Evolutionary conservation across 371 early-diverging fungal genomes (phyloP).

Genomic region (Paraphysoderma sedebokerense): DNA sequence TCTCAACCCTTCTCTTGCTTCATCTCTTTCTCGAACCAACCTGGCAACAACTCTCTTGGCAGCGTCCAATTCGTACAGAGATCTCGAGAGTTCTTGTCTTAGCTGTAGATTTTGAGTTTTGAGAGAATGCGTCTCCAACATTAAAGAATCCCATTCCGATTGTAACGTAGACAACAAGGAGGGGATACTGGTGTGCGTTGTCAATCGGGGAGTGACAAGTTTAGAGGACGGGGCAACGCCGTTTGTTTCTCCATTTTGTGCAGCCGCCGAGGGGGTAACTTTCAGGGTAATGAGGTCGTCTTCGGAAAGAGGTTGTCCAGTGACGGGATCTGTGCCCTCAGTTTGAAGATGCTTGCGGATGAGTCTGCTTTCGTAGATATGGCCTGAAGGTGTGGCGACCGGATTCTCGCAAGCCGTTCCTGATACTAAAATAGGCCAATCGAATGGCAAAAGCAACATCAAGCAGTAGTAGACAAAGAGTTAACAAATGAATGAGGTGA

Average conservation of each 20-base stretch:
- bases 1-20: constrained; percentile 1
- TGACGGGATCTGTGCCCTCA: constrained; percentile 60
- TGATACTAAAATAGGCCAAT: too few species aligned
- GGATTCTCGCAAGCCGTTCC: constrained; percentile 80
- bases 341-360: constrained; percentile 75
- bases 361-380: constrained; percentile 67
- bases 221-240: background rate
- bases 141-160: constrained; percentile 85
- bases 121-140: constrained; percentile 79
- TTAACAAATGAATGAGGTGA: too few species aligned
- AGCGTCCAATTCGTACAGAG: constrained; percentile 88
- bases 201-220: constrained; percentile 65
- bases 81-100: constrained; percentile 76
- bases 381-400: constrained; percentile 72
- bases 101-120: constrained; percentile 80
- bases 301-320: constrained; percentile 46
- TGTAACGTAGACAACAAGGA: constrained; percentile 75
- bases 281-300: constrained; percentile 67
- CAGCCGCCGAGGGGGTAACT: background rate
- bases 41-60: constrained; percentile 88
- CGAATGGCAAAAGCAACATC: too few species aligned
- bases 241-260: constrained; percentile 1
- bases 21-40: constrained; percentile 49
- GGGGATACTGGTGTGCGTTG: constrained; percentile 78
- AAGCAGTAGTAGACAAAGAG: too few species aligned